phyloP scores from a whole-genome alignment of 441 rosid genomes.

The Erysimum cheiri region DNA sequence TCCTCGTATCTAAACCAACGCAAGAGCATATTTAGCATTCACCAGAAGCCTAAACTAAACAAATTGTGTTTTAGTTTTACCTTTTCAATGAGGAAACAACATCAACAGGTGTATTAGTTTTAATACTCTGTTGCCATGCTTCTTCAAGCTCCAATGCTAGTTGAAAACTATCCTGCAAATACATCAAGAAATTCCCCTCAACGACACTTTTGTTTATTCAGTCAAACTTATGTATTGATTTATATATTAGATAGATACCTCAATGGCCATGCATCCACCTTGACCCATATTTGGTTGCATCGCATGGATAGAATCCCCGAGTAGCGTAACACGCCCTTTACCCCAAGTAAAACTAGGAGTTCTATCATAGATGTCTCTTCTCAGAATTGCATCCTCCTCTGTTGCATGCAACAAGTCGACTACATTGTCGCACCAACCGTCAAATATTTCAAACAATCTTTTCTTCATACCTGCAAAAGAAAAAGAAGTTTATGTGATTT shows the following conservation, averaged over 20 bases:
- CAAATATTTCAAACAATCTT: conserved; percentile 78
- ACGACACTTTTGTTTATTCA: neutral
- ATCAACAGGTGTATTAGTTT: conserved; percentile 61
- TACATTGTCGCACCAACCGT: conserved; percentile 94
- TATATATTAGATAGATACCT: conserved; percentile 53
- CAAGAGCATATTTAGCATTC: neutral
- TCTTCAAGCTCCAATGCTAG: conserved; percentile 84
- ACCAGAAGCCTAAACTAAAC: neutral
- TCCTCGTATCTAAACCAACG: conserved; percentile 66
- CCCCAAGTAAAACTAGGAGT: conserved; percentile 82
- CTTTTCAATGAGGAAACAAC: conserved; percentile 74
- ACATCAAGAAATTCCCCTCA: neutral
- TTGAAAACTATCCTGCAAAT: conserved; percentile 81
- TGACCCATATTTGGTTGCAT: conserved; percentile 98
- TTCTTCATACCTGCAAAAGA: conserved; percentile 68
- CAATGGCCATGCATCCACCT: conserved; percentile 98
- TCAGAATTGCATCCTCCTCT: conserved; percentile 76
- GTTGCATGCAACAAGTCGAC: conserved; percentile 74
- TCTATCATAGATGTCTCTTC: conserved; percentile 89
- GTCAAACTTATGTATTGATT: neutral
- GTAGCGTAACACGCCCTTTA: conserved; percentile 86
- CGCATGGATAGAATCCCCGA: conserved; percentile 93
- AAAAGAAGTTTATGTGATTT: neutral
- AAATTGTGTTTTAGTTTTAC: conserved; percentile 46
- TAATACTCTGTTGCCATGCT: conserved; percentile 66